Evolutionary conservation across 2,329 filamentous ascomycete species (phyloP).

Genomic region (Exophiala xenobiotica): DNA sequence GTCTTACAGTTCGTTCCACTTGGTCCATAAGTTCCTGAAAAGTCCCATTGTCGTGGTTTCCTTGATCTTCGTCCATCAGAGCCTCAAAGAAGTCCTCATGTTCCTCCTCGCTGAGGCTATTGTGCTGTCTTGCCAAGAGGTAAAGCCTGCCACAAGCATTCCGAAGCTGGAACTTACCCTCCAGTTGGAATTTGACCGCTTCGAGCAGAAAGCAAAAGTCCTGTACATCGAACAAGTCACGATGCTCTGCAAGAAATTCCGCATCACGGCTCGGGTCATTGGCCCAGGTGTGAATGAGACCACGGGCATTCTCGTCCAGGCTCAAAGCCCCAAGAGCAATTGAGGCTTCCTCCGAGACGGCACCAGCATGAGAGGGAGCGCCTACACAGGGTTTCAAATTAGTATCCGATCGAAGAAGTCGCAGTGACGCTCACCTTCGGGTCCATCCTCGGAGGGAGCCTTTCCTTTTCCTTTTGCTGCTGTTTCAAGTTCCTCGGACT

Average conservation of each 20-base stretch:
- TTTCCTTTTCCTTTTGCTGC: not conserved
- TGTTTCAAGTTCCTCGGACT: not conserved
- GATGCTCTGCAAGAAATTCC: not conserved
- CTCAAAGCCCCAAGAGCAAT: not conserved
- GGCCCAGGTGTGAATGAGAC: not conserved
- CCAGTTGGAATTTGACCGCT: constrained; percentile 1
- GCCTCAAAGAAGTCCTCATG: not conserved
- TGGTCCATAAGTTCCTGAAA: not conserved
- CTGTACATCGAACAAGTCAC: not conserved
- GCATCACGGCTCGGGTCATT: not conserved
- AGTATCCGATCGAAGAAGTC: not conserved
- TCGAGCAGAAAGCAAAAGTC: constrained; percentile 11
- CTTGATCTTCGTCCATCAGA: not conserved
- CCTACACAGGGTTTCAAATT: not conserved
- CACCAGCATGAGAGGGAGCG: not conserved
- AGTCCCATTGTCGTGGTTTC: not conserved
- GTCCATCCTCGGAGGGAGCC: not conserved
- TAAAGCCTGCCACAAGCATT: constrained; percentile 5
- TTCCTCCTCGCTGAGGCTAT: not conserved
- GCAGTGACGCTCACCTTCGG: not conserved
- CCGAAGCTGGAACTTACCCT: not conserved
- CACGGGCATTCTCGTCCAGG: not conserved
- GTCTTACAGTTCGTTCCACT: not conserved
- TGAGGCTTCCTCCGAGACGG: not conserved
- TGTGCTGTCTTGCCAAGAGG: constrained; percentile 1